These are phyloP conservation scores for Teratosphaeria nubilosa DNA, from an alignment of 2,329 filamentous ascomycete genomes.

Conservation along the genomic window DNA sequence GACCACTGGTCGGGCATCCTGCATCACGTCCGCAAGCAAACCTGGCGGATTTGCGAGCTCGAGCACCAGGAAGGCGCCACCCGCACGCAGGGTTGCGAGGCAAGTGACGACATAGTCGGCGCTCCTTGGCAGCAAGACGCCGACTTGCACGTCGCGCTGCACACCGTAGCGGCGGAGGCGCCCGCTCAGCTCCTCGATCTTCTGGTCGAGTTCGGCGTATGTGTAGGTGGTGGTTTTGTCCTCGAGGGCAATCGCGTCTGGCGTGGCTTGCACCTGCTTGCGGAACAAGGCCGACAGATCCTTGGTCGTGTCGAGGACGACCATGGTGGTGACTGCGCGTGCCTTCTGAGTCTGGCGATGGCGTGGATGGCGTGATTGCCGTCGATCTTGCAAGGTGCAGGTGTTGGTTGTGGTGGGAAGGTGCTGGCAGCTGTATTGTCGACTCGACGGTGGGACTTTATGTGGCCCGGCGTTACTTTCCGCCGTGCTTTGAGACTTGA, in stretches of 20 bases:
- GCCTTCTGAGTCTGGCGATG: neutral
- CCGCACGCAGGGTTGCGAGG: conserved; percentile 65
- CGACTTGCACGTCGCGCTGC: conserved; percentile 62
- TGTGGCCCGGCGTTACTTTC: neutral
- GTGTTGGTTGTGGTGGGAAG: neutral
- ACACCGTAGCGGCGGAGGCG: conserved; percentile 59
- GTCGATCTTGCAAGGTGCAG: neutral
- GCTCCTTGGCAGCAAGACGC: conserved; percentile 64
- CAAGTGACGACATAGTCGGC: conserved; percentile 72
- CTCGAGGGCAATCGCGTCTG: conserved; percentile 60
- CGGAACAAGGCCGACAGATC: conserved; percentile 64
- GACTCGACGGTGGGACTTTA: neutral
- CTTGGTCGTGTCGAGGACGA: conserved; percentile 59
- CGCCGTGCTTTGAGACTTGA: neutral
- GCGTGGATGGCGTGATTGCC: neutral
- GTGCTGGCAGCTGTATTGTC: neutral
- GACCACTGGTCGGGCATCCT: conserved; percentile 62
- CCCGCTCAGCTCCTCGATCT: conserved; percentile 54
- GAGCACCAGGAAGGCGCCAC: conserved; percentile 69
- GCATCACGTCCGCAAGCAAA: conserved; percentile 64
- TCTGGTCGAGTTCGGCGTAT: conserved; percentile 60
- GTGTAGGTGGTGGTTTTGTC: conserved; percentile 58
- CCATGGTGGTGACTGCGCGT: conserved; percentile 35
- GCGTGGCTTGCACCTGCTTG: conserved; percentile 58
- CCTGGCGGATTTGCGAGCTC: conserved; percentile 69